phyloP scores from a whole-genome alignment of 169 alveolate genomes.

The Cryptosporidium sp. region DNA sequence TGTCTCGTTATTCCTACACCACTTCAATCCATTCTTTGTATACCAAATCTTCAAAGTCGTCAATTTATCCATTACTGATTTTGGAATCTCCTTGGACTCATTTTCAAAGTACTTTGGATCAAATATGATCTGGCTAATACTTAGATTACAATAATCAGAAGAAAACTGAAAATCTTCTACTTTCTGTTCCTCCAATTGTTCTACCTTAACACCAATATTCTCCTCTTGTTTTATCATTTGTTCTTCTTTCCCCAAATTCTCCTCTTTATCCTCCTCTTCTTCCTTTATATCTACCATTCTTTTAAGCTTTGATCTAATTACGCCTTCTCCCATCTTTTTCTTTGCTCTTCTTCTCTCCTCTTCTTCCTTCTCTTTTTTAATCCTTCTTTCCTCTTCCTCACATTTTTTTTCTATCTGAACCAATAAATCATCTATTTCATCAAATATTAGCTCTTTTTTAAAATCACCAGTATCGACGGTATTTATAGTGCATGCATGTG shows the following conservation, averaged over 20 bases:
- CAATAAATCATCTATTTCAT: slow-evolving; percentile 34
- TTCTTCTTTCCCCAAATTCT: not conserved
- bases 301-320: not conserved
- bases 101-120: not conserved
- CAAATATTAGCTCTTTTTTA: slow-evolving; percentile 14
- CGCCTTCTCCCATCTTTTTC: not conserved
- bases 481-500: not conserved
- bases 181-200: not conserved
- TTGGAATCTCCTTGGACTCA: slow-evolving; percentile 19
- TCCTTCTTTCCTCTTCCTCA: not conserved
- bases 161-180: not conserved
- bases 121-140: not conserved
- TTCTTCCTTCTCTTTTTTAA: not conserved
- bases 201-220: not conserved
- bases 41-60: slow-evolving; percentile 48
- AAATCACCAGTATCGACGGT: not conserved
- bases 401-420: not conserved
- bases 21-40: slow-evolving; percentile 33
- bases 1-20: slow-evolving; percentile 68
- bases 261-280: slow-evolving; percentile 16
- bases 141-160: not conserved
- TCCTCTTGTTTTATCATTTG: not conserved
- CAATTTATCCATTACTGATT: slow-evolving; percentile 20
- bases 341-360: slow-evolving; percentile 2
- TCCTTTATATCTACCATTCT: slow-evolving; percentile 6